Percentiles rank a stretch among this genome's conserved stretches.
Conservation (phyloP, 2,329 filamentous ascomycete genomes). For the Berkeleyomyces rouxiae region DNA sequence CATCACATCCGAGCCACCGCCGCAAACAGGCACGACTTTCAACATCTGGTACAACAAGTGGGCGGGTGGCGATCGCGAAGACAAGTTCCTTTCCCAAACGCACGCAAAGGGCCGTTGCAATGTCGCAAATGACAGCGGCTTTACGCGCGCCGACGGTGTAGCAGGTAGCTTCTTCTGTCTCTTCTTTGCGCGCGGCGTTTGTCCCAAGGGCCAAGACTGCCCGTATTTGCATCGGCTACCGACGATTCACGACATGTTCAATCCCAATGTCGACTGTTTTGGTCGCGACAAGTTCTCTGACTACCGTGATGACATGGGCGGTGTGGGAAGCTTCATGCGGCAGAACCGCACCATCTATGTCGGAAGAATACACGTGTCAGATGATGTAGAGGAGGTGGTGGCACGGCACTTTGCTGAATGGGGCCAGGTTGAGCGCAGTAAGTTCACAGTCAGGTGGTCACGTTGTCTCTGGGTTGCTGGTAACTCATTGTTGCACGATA, state of each 20-base stretch:
- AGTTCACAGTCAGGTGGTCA: conserved; percentile 16
- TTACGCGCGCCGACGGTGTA: conserved; percentile 60
- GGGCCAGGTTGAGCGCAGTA: conserved; percentile 72
- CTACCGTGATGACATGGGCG: conserved; percentile 95
- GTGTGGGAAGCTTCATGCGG: conserved; percentile 82
- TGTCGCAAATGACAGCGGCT: conserved; percentile 61
- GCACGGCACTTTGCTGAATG: conserved; percentile 92
- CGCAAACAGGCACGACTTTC: conserved; percentile 87
- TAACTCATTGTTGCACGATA: background rate
- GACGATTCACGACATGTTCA: conserved; percentile 74
- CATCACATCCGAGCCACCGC: conserved; percentile 68
- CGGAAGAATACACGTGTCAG: conserved; percentile 82
- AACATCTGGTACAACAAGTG: conserved; percentile 99
- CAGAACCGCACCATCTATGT: conserved; percentile 91
- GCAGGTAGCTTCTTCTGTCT: conserved; percentile 81
- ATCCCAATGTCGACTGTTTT: conserved; percentile 89
- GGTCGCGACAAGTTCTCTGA: conserved; percentile 83
- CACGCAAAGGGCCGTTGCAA: conserved; percentile 77
- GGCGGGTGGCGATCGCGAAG: conserved; percentile 86
- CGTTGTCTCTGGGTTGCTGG: background rate
- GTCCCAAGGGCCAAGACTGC: conserved; percentile 81
- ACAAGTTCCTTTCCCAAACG: conserved; percentile 72
- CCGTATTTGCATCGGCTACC: conserved; percentile 85
- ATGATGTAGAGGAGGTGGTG: conserved; percentile 94
- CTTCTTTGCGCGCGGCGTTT: conserved; percentile 69